phyloP scores from a whole-genome alignment of 2,329 filamentous ascomycete species.

The Arachnomyces sp. region DNA sequence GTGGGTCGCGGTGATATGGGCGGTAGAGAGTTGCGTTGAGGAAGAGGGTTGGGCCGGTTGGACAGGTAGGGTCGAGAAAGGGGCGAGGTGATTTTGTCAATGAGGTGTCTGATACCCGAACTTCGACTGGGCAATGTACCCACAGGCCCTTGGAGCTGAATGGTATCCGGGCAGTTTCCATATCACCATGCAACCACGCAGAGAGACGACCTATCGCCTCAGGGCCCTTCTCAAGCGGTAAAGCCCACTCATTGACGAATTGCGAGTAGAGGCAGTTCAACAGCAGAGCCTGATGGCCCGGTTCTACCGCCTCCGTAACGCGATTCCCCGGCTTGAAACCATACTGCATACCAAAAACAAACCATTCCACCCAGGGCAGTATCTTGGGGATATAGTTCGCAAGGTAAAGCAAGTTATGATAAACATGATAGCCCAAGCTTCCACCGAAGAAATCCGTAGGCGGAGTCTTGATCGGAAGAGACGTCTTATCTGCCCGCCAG shows the following conservation, averaged over 20 bases:
- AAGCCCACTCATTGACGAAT: conserved; percentile 96
- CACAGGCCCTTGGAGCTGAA: conserved; percentile 71
- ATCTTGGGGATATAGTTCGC: conserved; percentile 69
- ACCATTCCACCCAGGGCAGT: conserved; percentile 86
- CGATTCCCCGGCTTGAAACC: conserved; percentile 64
- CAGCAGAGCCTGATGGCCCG: conserved; percentile 68
- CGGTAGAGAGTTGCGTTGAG: conserved; percentile 86
- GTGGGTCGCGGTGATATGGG: conserved; percentile 69
- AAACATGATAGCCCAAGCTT: conserved; percentile 73
- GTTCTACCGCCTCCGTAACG: conserved; percentile 66
- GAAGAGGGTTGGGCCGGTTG: conserved; percentile 67
- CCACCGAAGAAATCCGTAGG: conserved; percentile 72
- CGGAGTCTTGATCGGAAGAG: conserved; percentile 51
- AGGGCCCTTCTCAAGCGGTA: conserved; percentile 76
- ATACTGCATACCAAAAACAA: conserved; percentile 96
- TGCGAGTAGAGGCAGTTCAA: conserved; percentile 99
- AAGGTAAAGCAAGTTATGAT: conserved; percentile 81
- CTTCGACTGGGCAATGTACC: conserved; percentile 85
- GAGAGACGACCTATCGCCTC: conserved; percentile 76
- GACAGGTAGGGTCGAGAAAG: conserved; percentile 63
- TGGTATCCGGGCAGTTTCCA: conserved; percentile 63
- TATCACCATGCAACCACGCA: conserved; percentile 74
- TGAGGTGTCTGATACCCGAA: conserved; percentile 70
- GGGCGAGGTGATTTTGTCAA: conserved; percentile 44
- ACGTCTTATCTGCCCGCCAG: conserved; percentile 78